Conservation (phyloP, 2,329 filamentous ascomycete genomes). For the Hortaea werneckii region DNA sequence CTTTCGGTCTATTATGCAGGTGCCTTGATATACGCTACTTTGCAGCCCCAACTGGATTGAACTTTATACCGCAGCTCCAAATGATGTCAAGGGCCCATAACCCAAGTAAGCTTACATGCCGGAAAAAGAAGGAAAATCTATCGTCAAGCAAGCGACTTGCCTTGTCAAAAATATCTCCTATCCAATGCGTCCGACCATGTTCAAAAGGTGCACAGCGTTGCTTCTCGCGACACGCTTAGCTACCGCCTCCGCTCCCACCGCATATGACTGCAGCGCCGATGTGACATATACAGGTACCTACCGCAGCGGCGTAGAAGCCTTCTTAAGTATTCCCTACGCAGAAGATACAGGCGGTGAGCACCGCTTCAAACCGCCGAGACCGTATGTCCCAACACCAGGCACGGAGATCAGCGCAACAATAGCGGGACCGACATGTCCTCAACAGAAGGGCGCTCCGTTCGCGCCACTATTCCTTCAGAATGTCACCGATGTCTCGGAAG, state of each 20-base stretch:
- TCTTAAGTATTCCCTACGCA: neutral
- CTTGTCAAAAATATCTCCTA: too few species aligned
- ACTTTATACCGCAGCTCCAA: too few species aligned
- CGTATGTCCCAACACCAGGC: neutral
- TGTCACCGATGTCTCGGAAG: constrained; percentile 1
- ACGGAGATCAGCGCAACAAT: neutral
- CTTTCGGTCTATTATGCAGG: too few species aligned
- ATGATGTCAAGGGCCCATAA: too few species aligned
- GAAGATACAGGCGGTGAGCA: neutral
- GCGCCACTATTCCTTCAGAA: neutral
- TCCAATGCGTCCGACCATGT: too few species aligned
- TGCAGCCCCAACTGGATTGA: too few species aligned
- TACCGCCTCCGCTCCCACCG: neutral
- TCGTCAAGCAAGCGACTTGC: too few species aligned
- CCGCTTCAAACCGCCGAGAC: neutral
- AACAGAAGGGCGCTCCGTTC: neutral
- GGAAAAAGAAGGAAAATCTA: too few species aligned
- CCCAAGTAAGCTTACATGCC: too few species aligned
- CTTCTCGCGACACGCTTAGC: too few species aligned
- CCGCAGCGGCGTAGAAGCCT: neutral
- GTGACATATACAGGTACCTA: neutral
- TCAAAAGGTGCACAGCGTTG: too few species aligned
- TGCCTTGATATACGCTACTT: too few species aligned
- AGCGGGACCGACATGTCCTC: neutral
- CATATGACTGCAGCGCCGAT: neutral